Evolutionary conservation across 140 eudicot genomes (phyloP), one percentile per base, ranked within the genome.

Genomic region (Erigeron philadelphicus): DNA sequence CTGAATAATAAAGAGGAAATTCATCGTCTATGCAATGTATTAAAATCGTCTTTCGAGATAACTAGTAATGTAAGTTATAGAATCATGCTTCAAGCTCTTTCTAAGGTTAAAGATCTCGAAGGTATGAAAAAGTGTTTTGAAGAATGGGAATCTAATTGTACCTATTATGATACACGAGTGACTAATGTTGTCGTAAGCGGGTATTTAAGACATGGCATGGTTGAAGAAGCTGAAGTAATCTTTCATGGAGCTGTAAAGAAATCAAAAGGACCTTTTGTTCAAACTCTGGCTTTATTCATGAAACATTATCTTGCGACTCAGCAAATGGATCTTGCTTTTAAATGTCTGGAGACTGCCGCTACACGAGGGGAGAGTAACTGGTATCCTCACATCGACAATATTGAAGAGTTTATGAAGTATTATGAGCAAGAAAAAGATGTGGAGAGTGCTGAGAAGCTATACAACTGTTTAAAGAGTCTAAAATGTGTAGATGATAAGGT

Each of bases 121-220:
- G 91, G 79, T 35, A 7, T 84, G 81, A 78, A 75, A 66, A 74
- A 54, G 31, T 80, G 74, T 70, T 91, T 77, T 23, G 76, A 82
- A 57, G 95, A 91, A 73, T 91, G 97, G 96, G 90, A 88, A 44
- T 81, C 83, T 7, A 78, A 50, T 19, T 85, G 78, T 72, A 6
- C 64, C 1, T 67, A 62, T 58, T 90, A 78, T 41, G 97, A 90
- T 75, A 50, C 62, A 0, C 81, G 96, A 78, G 23, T 90, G 61
- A 69, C 88, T 11, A 78, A 67, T 64, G 57, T 62, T 17, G 86
- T 64, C 8, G 67, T 90, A 67, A 59, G 70, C 11, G 74, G 75
- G 73, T 85, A 78, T 68, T 61, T 90, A 73, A 78, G 55, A 19
- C 84, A 71, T 41, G 77, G 60, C 58, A 85, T 76, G 95, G 42